A percentile compares a stretch with the other conserved stretches of the same genome.
phyloP scores from a whole-genome alignment of 75 land plant species.

The Cryptomeria japonica region DNA sequence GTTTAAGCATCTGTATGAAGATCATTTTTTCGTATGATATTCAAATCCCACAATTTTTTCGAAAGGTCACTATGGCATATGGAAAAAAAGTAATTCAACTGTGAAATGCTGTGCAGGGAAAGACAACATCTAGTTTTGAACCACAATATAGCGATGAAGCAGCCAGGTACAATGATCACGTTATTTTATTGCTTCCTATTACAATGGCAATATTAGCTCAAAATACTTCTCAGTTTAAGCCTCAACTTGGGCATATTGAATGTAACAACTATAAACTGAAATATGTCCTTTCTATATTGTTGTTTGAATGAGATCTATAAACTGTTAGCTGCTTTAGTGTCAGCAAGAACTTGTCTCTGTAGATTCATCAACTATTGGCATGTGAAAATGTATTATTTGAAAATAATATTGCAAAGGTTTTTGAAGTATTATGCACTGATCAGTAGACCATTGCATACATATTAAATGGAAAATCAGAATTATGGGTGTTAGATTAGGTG shows the following conservation, averaged over 20 bases:
- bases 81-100: not conserved
- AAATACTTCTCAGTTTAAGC: not conserved
- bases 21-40: not conserved
- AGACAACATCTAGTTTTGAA: constrained; percentile 58
- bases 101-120: constrained; percentile 46
- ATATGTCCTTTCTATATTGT: not conserved
- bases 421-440: not conserved
- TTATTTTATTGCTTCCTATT: not conserved
- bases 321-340: not conserved
- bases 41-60: not conserved
- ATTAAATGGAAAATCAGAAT: not conserved
- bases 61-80: not conserved
- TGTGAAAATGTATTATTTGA: not conserved
- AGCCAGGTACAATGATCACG: constrained; percentile 60
- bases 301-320: not conserved
- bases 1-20: not conserved
- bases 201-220: not conserved
- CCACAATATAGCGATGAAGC: constrained; percentile 67
- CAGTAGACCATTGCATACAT: not conserved
- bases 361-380: not conserved
- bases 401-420: not conserved
- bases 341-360: not conserved
- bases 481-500: not conserved
- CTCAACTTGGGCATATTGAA: not conserved
- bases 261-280: not conserved